Evolutionary conservation across 2,329 filamentous ascomycete species (phyloP).

Genomic region (Emmonsiellopsis sp.): DNA sequence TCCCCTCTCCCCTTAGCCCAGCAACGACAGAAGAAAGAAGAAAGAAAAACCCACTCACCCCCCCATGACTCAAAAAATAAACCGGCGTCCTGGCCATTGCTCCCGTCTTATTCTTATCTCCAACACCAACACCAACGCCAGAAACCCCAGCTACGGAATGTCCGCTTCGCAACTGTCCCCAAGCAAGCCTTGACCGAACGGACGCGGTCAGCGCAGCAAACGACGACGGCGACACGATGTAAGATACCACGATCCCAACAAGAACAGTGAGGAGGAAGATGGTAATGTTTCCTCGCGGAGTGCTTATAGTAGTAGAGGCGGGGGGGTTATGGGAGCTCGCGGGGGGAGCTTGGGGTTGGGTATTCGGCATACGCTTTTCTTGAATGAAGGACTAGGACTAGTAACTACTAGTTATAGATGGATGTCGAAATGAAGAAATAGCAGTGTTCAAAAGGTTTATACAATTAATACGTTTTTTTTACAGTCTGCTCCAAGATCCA

Average conservation of each 20-base stretch:
- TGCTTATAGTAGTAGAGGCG: not conserved
- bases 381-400: not conserved
- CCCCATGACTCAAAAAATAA: slow-evolving; percentile 46
- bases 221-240: not conserved
- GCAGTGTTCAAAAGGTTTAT: too few species aligned
- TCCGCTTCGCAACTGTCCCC: too few species aligned
- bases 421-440: not conserved
- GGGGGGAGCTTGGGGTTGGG: not conserved
- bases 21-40: not conserved
- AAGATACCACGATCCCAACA: not conserved
- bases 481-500: too few species aligned
- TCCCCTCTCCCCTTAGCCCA: too few species aligned
- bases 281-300: not conserved
- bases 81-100: slow-evolving; percentile 34
- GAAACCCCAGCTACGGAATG: too few species aligned
- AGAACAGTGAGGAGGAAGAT: not conserved
- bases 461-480: too few species aligned
- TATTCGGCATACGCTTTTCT: not conserved
- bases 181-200: not conserved
- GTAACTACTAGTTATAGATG: not conserved
- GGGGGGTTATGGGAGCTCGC: not conserved
- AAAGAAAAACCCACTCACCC: slow-evolving; percentile 19
- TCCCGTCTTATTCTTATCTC: not conserved
- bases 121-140: not conserved
- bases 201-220: not conserved